phyloP scores from a whole-genome alignment of 1,284 basidiomycete species.

The Xerocomus amazonicus region DNA sequence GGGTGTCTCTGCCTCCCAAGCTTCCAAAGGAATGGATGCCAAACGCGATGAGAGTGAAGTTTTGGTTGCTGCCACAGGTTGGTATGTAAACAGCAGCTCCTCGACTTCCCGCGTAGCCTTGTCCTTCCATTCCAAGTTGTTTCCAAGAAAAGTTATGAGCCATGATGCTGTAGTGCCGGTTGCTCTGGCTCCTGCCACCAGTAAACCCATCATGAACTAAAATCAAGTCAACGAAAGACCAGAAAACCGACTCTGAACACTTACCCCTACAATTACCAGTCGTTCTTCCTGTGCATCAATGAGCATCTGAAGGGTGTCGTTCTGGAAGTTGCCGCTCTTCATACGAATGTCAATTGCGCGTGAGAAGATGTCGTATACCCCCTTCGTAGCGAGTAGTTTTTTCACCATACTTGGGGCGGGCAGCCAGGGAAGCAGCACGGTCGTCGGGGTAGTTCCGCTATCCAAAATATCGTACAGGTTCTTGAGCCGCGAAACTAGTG shows the following conservation, averaged over 20 bases:
- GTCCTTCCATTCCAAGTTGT: slow-evolving; percentile 56
- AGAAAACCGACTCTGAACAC: slow-evolving; percentile 28
- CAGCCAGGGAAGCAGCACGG: slow-evolving; percentile 68
- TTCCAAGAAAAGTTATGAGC: slow-evolving; percentile 65
- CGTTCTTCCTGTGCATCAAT: slow-evolving; percentile 64
- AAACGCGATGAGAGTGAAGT: slow-evolving; percentile 46
- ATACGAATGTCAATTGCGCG: slow-evolving; percentile 52
- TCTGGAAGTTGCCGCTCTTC: slow-evolving; percentile 49
- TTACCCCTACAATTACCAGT: slow-evolving; percentile 63
- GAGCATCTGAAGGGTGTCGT: slow-evolving; percentile 70
- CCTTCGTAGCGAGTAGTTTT: slow-evolving; percentile 65
- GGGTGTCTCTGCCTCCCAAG: slow-evolving; percentile 65
- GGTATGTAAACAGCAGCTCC: slow-evolving; percentile 52
- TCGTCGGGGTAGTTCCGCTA: slow-evolving; percentile 63
- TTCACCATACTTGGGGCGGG: slow-evolving; percentile 65
- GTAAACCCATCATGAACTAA: slow-evolving; percentile 74
- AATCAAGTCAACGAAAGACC: slow-evolving; percentile 18
- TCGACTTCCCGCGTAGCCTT: slow-evolving; percentile 59
- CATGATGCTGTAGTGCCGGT: slow-evolving; percentile 76
- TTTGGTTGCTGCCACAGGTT: slow-evolving; percentile 14
- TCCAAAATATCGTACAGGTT: slow-evolving; percentile 63
- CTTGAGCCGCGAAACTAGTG: slow-evolving; percentile 55
- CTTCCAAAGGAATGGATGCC: slow-evolving; percentile 57
- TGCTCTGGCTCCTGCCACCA: slow-evolving; percentile 70
- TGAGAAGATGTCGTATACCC: slow-evolving; percentile 65